Base-by-base conservation (phyloP, 2,329 filamentous ascomycete genomes). In the Colletotrichum lupini region DNA sequence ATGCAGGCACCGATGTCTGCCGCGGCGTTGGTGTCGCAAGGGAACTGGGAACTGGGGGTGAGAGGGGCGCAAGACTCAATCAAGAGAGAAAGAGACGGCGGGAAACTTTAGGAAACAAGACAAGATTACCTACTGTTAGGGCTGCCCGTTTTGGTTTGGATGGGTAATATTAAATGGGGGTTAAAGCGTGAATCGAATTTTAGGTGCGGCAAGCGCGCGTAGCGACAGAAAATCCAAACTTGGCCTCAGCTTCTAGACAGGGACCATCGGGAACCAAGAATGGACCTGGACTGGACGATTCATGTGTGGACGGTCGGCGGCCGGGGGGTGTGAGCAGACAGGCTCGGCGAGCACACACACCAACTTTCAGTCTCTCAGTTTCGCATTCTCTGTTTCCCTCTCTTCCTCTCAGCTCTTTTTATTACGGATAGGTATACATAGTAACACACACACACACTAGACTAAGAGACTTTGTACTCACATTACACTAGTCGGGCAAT, bases 1-100 rank as follows among this genome's bases (percentile, higher is more conserved):
- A 72, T 69, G 69, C 69, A 72, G 69, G 69, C 69, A 72, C 69
- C 69, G 65, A 72, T 69, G 65, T 59, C 64, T 72, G 65, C 55
- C 53, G 59, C 55, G 58, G 53, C 30, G 65, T 64, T 59, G 24
- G 16, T 68, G 65, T 68, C 65, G 58, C 52, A 63, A 49, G 22
- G 30, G 16, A 61, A 67, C 64, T 58, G 35, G 58, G 65, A 61
- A 67, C 64, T 58, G 35, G 58, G 65, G 28, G 53, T 3, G 8
- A 19, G 19, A 19, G 3, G n/a, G 30, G 30, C 9, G 49, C 32
- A 35, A 28, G 12, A 32, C 37, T 42, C 30, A 32, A 32, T 9
- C 30, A 24, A 28, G 16, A 32, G 12, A 14, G 14, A 24, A 9
- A 24, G 26, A 56, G 49, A 46, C 24, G 37, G 52, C 30, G 24